Conservation (phyloP, 2,329 filamentous ascomycete species). For the Epicoccum nigrum region DNA sequence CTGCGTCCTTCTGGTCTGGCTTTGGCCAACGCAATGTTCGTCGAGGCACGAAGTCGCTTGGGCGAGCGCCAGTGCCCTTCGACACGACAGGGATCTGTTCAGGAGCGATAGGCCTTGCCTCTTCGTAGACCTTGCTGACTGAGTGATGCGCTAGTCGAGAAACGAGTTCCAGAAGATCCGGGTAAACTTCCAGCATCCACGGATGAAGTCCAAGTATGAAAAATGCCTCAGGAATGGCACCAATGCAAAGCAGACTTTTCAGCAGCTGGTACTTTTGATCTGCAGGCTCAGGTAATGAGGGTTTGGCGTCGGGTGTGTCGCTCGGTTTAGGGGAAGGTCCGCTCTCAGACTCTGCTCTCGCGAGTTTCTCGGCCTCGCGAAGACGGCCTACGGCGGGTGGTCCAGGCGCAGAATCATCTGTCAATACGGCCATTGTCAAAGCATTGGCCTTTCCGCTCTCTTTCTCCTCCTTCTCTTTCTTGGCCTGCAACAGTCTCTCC, state of each 20-base stretch:
- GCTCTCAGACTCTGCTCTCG: conserved; percentile 53
- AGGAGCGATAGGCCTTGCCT: conserved; percentile 55
- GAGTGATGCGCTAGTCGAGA: conserved; percentile 86
- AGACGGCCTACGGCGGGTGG: conserved; percentile 50
- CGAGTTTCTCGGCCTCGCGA: conserved; percentile 63
- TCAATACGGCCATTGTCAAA: conserved; percentile 80
- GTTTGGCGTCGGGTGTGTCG: conserved; percentile 50
- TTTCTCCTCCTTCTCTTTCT: conserved; percentile 71
- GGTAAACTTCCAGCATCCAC: conserved; percentile 86
- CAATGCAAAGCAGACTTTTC: conserved; percentile 85
- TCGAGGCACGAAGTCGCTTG: conserved; percentile 62
- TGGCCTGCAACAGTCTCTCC: conserved; percentile 70
- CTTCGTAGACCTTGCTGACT: conserved; percentile 74
- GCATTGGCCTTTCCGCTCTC: conserved; percentile 78
- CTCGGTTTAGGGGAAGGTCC: conserved; percentile 50
- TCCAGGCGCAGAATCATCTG: conserved; percentile 74
- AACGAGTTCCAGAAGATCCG: conserved; percentile 79
- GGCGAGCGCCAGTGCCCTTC: conserved; percentile 60
- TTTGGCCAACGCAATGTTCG: conserved; percentile 82
- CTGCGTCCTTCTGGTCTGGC: conserved; percentile 76
- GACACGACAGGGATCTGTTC: conserved; percentile 48
- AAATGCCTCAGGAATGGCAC: conserved; percentile 88
- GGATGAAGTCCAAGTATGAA: conserved; percentile 92
- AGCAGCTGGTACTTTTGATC: conserved; percentile 90
- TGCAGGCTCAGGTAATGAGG: conserved; percentile 70